A percentile compares a stretch with the other conserved stretches of the same genome.
Evolutionary conservation across 129 eudicot genomes (phyloP).

Genomic region (Smallanthus sonchifolius): DNA sequence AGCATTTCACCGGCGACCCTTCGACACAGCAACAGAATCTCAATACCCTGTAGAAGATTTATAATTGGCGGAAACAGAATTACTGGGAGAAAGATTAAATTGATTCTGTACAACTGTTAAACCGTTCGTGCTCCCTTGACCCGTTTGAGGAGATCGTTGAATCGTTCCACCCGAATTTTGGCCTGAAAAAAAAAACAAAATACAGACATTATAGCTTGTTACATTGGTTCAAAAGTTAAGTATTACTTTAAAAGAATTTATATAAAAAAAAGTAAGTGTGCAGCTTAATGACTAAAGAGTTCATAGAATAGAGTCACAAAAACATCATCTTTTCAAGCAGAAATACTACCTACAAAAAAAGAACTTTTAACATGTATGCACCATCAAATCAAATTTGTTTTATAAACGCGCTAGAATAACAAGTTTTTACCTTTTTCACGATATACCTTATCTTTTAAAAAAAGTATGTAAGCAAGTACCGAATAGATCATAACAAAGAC

Average conservation of each 20-base stretch:
- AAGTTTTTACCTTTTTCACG: background rate
- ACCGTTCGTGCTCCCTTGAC: conserved; percentile 25
- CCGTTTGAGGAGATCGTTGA: conserved; percentile 34
- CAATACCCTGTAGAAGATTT: conserved; percentile 35
- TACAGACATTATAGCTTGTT: background rate
- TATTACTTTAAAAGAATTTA: background rate
- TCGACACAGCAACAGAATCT: background rate
- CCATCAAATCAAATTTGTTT: background rate
- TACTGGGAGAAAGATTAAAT: conserved; percentile 19
- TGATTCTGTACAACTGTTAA: conserved; percentile 21
- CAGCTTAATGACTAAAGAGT: background rate
- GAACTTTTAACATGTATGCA: background rate
- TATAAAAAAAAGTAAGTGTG: background rate
- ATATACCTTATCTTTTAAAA: background rate
- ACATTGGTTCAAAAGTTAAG: background rate
- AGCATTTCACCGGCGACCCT: background rate
- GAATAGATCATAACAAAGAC: background rate
- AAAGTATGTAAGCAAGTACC: background rate
- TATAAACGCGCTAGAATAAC: background rate
- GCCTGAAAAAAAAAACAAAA: conserved; percentile 33
- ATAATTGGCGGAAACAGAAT: conserved; percentile 18
- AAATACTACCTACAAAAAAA: background rate
- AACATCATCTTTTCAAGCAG: conserved; percentile 1
- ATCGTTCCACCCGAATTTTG: conserved; percentile 37
- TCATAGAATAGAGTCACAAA: background rate